Evolutionary conservation across 371 early-diverging fungal genomes (phyloP).

Genomic region (Mucor saturninus): DNA sequence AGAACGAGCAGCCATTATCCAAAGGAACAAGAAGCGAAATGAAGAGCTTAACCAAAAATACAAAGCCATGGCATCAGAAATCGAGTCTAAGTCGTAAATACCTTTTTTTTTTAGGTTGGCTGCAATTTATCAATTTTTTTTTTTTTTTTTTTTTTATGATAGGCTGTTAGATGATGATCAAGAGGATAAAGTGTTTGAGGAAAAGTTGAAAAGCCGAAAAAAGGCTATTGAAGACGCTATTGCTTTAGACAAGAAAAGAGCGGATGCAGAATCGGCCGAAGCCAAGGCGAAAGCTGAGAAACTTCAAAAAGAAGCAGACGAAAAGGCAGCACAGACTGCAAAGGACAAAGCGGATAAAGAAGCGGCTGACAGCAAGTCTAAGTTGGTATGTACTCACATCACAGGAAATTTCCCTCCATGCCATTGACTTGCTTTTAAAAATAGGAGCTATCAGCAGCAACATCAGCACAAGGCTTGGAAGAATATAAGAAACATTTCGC

Average conservation of each 20-base stretch:
- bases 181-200: constrained; percentile 19
- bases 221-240: constrained; percentile 28
- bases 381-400: neutral
- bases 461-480: constrained; percentile 37
- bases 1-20: neutral
- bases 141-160: neutral
- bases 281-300: constrained; percentile 21
- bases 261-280: constrained; percentile 13
- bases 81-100: neutral
- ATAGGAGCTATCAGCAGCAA: constrained; percentile 19
- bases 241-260: constrained; percentile 20
- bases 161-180: neutral
- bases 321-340: too few species aligned
- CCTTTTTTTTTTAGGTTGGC: neutral
- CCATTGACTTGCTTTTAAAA: neutral
- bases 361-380: constrained; percentile 15
- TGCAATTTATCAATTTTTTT: neutral
- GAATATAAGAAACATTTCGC: constrained; percentile 39
- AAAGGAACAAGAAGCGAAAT: neutral
- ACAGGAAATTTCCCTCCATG: too few species aligned
- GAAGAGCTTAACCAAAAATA: constrained; percentile 6
- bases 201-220: constrained; percentile 15
- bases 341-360: constrained; percentile 16
- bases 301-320: constrained; percentile 21
- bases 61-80: neutral